Percentiles rank a stretch among this genome's conserved stretches.
phyloP scores from a whole-genome alignment of 2,329 filamentous ascomycete genomes.

The Magnaporthiopsis poae region DNA sequence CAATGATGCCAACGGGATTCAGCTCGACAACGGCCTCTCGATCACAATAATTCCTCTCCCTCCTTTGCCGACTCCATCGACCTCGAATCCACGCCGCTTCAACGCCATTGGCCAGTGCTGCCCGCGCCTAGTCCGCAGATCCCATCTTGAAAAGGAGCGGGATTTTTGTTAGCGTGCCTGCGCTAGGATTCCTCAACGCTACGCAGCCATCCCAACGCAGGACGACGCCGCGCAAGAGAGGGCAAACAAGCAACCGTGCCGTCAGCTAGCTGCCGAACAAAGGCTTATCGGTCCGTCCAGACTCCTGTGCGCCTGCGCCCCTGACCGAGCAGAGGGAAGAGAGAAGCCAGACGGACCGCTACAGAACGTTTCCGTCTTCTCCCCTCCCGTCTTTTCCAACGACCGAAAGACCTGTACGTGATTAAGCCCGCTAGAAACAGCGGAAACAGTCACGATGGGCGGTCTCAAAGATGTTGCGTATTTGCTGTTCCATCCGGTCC shows the following conservation, averaged over 20 bases:
- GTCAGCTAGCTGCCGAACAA: not conserved
- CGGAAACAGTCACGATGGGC: conserved; percentile 38
- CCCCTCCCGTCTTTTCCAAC: too few species aligned
- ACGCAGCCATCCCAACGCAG: not conserved
- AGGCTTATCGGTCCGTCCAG: not conserved
- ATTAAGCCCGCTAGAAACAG: not conserved
- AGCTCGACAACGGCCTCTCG: not conserved
- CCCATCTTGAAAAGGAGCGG: not conserved
- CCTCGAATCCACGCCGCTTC: not conserved
- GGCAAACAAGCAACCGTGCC: not conserved
- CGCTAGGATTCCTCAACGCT: not conserved
- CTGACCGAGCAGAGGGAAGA: not conserved
- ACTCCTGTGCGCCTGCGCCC: not conserved
- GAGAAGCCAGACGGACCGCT: not conserved
- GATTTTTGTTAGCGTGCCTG: not conserved
- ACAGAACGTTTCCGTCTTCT: not conserved
- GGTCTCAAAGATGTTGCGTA: conserved; percentile 49
- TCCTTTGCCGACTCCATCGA: too few species aligned
- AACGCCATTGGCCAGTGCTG: not conserved
- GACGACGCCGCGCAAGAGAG: not conserved
- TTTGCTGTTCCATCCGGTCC: conserved; percentile 62
- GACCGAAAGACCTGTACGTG: not conserved
- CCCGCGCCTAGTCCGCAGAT: not conserved
- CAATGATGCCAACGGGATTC: not conserved
- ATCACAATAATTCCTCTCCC: not conserved